Conservation (phyloP, 352 stramenopile species). For the Phytopythium boreale region DNA sequence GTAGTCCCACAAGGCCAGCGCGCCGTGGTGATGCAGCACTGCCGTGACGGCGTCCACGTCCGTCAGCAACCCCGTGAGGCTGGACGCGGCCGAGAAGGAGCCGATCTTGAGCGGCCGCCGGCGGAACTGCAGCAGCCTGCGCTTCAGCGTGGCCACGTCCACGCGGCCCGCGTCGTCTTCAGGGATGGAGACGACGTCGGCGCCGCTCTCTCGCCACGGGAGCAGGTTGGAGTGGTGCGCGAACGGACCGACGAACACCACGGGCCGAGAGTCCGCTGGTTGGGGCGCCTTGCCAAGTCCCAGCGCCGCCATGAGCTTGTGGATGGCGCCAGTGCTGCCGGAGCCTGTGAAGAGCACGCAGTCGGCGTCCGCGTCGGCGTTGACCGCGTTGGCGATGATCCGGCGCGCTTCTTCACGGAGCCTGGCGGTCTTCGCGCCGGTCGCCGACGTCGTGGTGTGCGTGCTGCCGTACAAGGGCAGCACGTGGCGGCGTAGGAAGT, state of each 20-base stretch:
- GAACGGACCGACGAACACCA: slow-evolving; percentile 93
- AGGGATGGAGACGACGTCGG: slow-evolving; percentile 76
- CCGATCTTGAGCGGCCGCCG: slow-evolving; percentile 75
- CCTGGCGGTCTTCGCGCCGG: slow-evolving; percentile 80
- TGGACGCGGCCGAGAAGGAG: slow-evolving; percentile 91
- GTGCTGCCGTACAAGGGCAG: slow-evolving; percentile 96
- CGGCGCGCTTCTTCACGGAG: slow-evolving; percentile 94
- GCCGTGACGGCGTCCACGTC: slow-evolving; percentile 88
- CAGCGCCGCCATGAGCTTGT: slow-evolving; percentile 77
- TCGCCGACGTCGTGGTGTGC: slow-evolving; percentile 89
- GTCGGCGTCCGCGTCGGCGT: slow-evolving; percentile 88
- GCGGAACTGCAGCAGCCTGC: slow-evolving; percentile 43
- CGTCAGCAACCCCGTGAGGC: slow-evolving; percentile 92
- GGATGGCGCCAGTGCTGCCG: slow-evolving; percentile 83
- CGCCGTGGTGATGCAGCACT: slow-evolving; percentile 89
- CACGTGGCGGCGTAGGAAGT: slow-evolving; percentile 86
- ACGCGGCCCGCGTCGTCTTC: slow-evolving; percentile 47
- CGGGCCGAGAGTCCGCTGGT: slow-evolving; percentile 34
- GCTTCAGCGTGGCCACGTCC: slow-evolving; percentile 52
- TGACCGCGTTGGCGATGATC: slow-evolving; percentile 87
- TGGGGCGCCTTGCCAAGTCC: slow-evolving; percentile 28
- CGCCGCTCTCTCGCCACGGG: slow-evolving; percentile 92
- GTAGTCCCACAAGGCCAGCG: slow-evolving; percentile 95
- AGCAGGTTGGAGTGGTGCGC: slow-evolving; percentile 98
- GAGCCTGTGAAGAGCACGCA: slow-evolving; percentile 93